Base-by-base conservation (phyloP, 148 eudicot genomes). In the Dysphania ambrosioides region DNA sequence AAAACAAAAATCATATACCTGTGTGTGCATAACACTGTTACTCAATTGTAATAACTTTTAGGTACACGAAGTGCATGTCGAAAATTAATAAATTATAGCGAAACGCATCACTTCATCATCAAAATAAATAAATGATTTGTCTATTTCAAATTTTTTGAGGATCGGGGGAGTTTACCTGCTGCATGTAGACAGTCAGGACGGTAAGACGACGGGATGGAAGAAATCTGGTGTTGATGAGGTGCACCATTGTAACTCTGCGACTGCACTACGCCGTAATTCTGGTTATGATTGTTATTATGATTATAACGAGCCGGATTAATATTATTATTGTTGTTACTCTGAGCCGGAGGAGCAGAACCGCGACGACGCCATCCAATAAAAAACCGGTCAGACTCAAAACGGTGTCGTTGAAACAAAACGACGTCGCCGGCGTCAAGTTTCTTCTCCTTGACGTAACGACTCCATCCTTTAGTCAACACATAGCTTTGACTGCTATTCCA, bases 401-500 rank as follows among this genome's bases (percentile, higher is more conserved):
- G 85, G 73, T 85, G 86, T 5, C 96, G 88, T 29, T 82, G 73
- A 77, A 95, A 95, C 44, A 85, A 71, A 2, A 95, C 96, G 32
- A 90, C 81, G 61, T 95, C 97, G 6, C 98, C 97, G 23, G 97
- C 92, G 21, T 89, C 87, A 12, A 95, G 91, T 72, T 72, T 58
- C 72, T 92, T 95, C 73, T 95, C 97, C 76, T 92, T 95, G 16
- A 95, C 97, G 63, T 85, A 95, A 0, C 97, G 91, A 78, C 97
- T 92, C 99, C 99, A 95, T 0, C 99, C 99, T 67, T 89, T 91
- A 0, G 99, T 95, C 66, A 95, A 78, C 7, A 95, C 99, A 61
- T 95, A 95, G 85, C 97, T 95, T 60, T 95, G 99, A 55, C 99
- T 95, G 32, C 94, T 88, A 40, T 89, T 92, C 99, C 99, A 95